Evolutionary conservation across 2,329 filamentous ascomycete species (phyloP).

Genomic region (Trichoderma semiorbis): DNA sequence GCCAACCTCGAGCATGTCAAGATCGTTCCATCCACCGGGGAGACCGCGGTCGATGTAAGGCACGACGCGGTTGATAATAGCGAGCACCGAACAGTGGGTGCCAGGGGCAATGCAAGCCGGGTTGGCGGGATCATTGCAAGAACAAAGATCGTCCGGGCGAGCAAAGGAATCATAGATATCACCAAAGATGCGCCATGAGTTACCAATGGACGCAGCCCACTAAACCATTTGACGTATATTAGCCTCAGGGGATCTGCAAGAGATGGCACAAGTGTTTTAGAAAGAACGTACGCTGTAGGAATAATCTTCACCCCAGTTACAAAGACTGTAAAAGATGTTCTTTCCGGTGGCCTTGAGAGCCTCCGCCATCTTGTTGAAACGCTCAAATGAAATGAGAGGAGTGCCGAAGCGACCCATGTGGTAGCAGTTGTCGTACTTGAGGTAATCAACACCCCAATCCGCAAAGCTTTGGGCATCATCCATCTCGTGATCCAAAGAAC

Average conservation of each 20-base stretch:
- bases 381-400: conserved; percentile 15
- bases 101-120: conserved; percentile 16
- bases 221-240: background rate
- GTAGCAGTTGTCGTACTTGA: conserved; percentile 51
- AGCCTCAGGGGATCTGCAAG: background rate
- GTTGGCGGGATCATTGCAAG: conserved; percentile 14
- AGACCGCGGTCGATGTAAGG: conserved; percentile 9
- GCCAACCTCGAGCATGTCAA: conserved; percentile 18
- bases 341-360: conserved; percentile 32
- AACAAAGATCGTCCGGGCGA: conserved; percentile 13
- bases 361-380: conserved; percentile 29
- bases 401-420: conserved; percentile 16
- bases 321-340: conserved; percentile 33
- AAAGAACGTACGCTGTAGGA: background rate
- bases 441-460: conserved; percentile 50
- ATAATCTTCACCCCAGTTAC: conserved; percentile 32
- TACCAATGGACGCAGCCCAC: conserved; percentile 21
- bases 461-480: conserved; percentile 52
- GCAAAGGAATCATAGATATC: conserved; percentile 35
- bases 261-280: accelerated
- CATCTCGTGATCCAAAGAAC: conserved; percentile 49
- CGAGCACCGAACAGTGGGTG: conserved; percentile 14
- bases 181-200: conserved; percentile 35
- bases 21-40: conserved; percentile 17
- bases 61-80: conserved; percentile 15